phyloP scores from a whole-genome alignment of 2,329 filamentous ascomycete genomes.

The Arthrobotrys sinensis region DNA sequence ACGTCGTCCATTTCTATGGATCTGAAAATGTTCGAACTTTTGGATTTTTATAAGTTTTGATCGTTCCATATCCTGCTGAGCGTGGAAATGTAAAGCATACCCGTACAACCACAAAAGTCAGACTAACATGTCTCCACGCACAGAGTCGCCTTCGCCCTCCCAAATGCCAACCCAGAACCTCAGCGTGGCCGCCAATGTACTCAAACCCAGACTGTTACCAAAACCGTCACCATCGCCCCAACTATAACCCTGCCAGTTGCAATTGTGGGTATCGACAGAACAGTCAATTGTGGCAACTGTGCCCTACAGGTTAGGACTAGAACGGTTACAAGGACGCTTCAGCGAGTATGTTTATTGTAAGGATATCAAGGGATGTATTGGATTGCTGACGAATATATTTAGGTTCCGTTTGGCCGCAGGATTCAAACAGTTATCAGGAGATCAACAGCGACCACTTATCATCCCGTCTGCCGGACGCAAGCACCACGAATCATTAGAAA shows the following conservation, averaged over 20 bases:
- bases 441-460: conserved; percentile 2
- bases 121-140: too few species aligned
- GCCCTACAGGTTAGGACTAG: not conserved
- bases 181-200: conserved; percentile 1
- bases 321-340: not conserved
- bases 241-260: not conserved
- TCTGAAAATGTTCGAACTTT: too few species aligned
- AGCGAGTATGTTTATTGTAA: not conserved
- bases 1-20: too few species aligned
- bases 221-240: conserved; percentile 9
- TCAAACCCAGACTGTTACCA: not conserved
- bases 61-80: too few species aligned
- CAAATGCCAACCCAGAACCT: conserved; percentile 3
- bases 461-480: conserved; percentile 10
- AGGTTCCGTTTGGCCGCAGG: not conserved
- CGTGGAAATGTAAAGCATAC: not conserved
- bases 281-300: not conserved
- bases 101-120: too few species aligned
- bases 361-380: not conserved
- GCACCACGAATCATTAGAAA: not conserved
- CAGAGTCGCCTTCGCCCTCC: not conserved
- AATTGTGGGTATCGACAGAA: not conserved
- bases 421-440: not conserved
- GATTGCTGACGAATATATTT: not conserved
- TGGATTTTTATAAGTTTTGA: too few species aligned